These are phyloP conservation scores for Silene coronaria DNA, from an alignment of 179 eudicot species.

Conservation along the genomic window DNA sequence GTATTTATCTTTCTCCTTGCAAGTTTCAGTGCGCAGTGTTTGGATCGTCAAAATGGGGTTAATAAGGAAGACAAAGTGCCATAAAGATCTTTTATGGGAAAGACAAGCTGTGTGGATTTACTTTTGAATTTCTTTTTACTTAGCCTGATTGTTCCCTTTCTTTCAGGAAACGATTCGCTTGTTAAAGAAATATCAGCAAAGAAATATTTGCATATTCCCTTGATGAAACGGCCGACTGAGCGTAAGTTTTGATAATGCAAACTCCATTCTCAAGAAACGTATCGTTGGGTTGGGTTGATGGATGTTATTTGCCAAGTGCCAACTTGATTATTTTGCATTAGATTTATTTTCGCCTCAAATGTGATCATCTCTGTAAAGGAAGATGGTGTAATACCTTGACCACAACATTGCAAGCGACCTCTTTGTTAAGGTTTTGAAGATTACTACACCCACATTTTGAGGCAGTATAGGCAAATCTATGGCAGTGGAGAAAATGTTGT, in stretches of 20 bases:
- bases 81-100: too few relatives aligned
- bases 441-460: background rate
- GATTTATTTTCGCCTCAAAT: background rate
- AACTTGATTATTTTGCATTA: background rate
- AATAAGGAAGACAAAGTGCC: too few relatives aligned
- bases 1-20: background rate
- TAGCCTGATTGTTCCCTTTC: background rate
- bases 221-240: background rate
- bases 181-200: background rate
- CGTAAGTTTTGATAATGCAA: background rate
- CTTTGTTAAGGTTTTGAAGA: background rate
- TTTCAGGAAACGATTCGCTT: background rate
- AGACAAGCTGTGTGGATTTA: too few relatives aligned
- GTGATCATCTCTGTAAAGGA: background rate
- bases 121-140: background rate
- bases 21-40: background rate
- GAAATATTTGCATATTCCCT: background rate
- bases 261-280: background rate
- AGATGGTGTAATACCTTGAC: background rate
- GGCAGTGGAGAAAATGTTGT: background rate
- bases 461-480: background rate
- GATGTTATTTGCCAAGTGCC: slow-evolving; percentile 5
- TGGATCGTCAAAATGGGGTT: background rate
- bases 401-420: background rate
- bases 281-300: background rate